Conservation (phyloP, 148 eudicot species). For the Heliosperma pusillum region DNA sequence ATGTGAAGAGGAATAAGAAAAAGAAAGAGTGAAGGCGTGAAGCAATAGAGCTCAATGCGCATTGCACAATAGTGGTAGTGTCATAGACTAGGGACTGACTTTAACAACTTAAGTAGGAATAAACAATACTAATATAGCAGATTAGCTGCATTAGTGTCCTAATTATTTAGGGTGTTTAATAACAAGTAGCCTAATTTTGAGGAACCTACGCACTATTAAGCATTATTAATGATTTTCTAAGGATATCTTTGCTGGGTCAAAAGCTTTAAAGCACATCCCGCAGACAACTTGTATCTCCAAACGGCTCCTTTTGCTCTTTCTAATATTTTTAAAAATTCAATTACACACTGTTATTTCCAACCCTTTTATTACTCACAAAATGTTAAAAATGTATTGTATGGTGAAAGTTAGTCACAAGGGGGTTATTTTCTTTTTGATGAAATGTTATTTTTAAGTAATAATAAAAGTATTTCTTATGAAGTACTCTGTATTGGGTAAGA, state of each 20-base stretch:
- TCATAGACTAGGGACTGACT: slow-evolving; percentile 5
- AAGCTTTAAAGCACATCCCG: slow-evolving; percentile 9
- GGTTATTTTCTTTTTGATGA: too few species aligned
- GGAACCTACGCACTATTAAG: slow-evolving; percentile 18
- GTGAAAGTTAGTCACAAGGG: too few species aligned
- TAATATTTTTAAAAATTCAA: neutral
- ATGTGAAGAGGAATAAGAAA: slow-evolving; percentile 36
- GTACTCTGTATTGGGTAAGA: too few species aligned
- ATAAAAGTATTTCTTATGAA: too few species aligned
- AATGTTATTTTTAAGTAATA: too few species aligned
- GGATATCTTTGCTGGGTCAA: slow-evolving; percentile 30
- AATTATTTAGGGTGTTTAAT: neutral
- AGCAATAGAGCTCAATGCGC: neutral
- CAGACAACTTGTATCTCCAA: slow-evolving; percentile 28
- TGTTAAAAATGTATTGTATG: too few species aligned
- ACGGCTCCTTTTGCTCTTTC: slow-evolving; percentile 32
- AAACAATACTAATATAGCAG: neutral
- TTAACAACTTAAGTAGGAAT: neutral
- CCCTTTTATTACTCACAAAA: too few species aligned
- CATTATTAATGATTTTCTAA: neutral
- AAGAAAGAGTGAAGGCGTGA: slow-evolving; percentile 7
- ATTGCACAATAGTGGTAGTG: neutral
- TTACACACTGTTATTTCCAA: too few species aligned
- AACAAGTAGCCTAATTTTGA: slow-evolving; percentile 24
- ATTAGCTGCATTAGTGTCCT: neutral